Percentiles rank a stretch among this genome's conserved stretches.
These are phyloP conservation scores for Tremella fuciformis DNA, from an alignment of 768 basidiomycete genomes.

Conservation along the genomic window DNA sequence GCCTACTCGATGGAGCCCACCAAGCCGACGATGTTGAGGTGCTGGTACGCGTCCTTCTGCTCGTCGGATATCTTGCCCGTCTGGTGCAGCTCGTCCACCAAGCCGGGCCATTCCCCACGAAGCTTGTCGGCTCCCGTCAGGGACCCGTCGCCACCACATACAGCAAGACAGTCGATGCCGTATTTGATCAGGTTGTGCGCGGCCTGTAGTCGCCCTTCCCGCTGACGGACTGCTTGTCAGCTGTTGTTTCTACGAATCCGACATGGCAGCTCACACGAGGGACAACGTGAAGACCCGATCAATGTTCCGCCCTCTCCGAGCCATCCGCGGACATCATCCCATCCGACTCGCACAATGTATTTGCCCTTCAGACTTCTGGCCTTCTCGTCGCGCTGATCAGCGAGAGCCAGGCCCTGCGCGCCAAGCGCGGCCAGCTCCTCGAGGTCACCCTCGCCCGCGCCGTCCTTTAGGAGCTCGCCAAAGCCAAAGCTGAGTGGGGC, in stretches of 20 bases:
- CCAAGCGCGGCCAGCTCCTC: slow-evolving; percentile 39
- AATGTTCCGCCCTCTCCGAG: slow-evolving; percentile 63
- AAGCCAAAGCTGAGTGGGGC: slow-evolving; percentile 50
- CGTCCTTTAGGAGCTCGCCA: slow-evolving; percentile 58
- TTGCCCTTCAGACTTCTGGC: slow-evolving; percentile 70
- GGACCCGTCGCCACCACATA: slow-evolving; percentile 96
- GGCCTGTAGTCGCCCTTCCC: slow-evolving; percentile 82
- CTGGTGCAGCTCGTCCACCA: slow-evolving; percentile 66
- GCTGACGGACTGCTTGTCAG: slow-evolving; percentile 63
- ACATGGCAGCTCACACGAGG: slow-evolving; percentile 34
- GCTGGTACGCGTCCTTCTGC: slow-evolving; percentile 67
- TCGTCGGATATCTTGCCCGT: slow-evolving; percentile 74
- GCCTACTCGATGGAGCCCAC: slow-evolving; percentile 87
- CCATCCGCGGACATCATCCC: slow-evolving; percentile 97
- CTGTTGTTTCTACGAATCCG: neutral
- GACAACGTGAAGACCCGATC: slow-evolving; percentile 50
- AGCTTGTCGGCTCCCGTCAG: slow-evolving; percentile 94
- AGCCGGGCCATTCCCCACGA: slow-evolving; percentile 87
- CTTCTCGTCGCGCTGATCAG: slow-evolving; percentile 56
- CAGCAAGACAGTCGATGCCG: slow-evolving; percentile 93
- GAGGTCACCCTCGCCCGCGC: slow-evolving; percentile 62
- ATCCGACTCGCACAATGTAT: slow-evolving; percentile 92
- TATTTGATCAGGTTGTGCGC: slow-evolving; percentile 90
- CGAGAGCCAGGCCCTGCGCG: slow-evolving; percentile 11
- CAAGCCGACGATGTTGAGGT: slow-evolving; percentile 94